These are phyloP conservation scores for Phaeoacremonium minimum DNA, from an alignment of 2,329 filamentous ascomycete species.

Conservation along the genomic window DNA sequence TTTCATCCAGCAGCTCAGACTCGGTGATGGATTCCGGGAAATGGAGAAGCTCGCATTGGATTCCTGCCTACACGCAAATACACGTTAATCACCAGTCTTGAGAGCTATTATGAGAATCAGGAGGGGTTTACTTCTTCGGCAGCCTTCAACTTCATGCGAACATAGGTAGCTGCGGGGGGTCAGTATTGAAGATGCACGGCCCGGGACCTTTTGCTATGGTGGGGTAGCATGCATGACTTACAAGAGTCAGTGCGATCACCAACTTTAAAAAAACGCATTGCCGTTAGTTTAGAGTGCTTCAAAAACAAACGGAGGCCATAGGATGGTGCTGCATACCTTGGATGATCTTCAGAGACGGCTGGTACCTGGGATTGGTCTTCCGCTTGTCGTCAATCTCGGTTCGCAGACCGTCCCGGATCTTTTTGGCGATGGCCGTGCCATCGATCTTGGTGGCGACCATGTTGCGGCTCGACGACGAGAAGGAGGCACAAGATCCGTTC, in stretches of 20 bases:
- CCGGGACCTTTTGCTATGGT: slow-evolving; percentile 5
- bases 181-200: slow-evolving; percentile 19
- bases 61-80: slow-evolving; percentile 65
- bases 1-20: slow-evolving; percentile 78
- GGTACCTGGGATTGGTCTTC: slow-evolving; percentile 78
- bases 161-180: slow-evolving; percentile 73
- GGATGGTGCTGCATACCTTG: slow-evolving; percentile 60
- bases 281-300: slow-evolving; percentile 11
- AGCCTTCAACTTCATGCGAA: slow-evolving; percentile 99
- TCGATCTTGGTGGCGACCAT: slow-evolving; percentile 94
- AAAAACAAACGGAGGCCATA: slow-evolving; percentile 10
- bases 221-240: slow-evolving; percentile 48
- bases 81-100: slow-evolving; percentile 6
- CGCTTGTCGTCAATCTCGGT: slow-evolving; percentile 79
- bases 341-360: slow-evolving; percentile 87
- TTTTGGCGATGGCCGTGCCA: slow-evolving; percentile 90
- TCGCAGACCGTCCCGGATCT: slow-evolving; percentile 78
- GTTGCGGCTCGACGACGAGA: slow-evolving; percentile 46
- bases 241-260: slow-evolving; percentile 90
- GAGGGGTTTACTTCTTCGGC: slow-evolving; percentile 69
- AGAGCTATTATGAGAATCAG: not conserved
- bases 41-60: slow-evolving; percentile 80
- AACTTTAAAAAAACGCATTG: slow-evolving; percentile 46
- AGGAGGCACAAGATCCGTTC: slow-evolving; percentile 16
- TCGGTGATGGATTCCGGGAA: slow-evolving; percentile 79